phyloP scores from a whole-genome alignment of 805 yeast species.

The Clavispora vitiphila region DNA sequence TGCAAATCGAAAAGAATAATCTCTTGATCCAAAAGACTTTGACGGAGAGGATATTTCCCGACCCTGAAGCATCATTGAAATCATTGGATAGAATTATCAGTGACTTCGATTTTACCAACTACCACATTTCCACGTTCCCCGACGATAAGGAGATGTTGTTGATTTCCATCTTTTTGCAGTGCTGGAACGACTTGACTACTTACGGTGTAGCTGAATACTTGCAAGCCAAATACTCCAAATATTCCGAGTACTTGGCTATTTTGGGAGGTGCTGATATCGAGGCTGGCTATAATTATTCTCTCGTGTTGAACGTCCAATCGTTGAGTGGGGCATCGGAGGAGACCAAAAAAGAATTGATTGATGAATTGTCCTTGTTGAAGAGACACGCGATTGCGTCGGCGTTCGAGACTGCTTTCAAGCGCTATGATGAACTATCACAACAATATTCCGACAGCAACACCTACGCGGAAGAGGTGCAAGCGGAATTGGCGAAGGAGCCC shows the following conservation, averaged over 20 bases:
- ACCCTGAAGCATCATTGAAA: conserved; percentile 22
- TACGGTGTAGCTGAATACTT: conserved; percentile 61
- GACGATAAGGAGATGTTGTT: conserved; percentile 62
- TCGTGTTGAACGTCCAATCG: conserved; percentile 56
- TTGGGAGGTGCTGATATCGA: conserved; percentile 45
- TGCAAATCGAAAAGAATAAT: conserved; percentile 82
- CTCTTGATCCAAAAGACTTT: conserved; percentile 77
- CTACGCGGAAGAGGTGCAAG: conserved; percentile 40
- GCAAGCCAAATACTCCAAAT: conserved; percentile 43
- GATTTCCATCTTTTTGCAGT: conserved; percentile 67
- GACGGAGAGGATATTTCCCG: conserved; percentile 58
- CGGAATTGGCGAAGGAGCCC: conserved; percentile 45
- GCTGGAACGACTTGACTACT: conserved; percentile 66
- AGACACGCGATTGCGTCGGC: conserved; percentile 91
- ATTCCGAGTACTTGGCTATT: conserved; percentile 29
- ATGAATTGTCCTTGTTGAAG: conserved; percentile 68
- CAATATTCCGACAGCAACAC: conserved; percentile 39
- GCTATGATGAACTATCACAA: conserved; percentile 66
- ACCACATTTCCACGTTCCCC: conserved; percentile 80
- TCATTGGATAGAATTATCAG: conserved; percentile 81
- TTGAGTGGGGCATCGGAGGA: conserved; percentile 38
- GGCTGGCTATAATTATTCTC: conserved; percentile 75
- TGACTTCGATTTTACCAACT: conserved; percentile 94
- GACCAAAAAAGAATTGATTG: conserved; percentile 47
- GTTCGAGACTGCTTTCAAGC: conserved; percentile 75